Evolutionary conservation across 2,329 filamentous ascomycete species (phyloP).

Genomic region (Ophiocordyceps camponoti-saundersi): DNA sequence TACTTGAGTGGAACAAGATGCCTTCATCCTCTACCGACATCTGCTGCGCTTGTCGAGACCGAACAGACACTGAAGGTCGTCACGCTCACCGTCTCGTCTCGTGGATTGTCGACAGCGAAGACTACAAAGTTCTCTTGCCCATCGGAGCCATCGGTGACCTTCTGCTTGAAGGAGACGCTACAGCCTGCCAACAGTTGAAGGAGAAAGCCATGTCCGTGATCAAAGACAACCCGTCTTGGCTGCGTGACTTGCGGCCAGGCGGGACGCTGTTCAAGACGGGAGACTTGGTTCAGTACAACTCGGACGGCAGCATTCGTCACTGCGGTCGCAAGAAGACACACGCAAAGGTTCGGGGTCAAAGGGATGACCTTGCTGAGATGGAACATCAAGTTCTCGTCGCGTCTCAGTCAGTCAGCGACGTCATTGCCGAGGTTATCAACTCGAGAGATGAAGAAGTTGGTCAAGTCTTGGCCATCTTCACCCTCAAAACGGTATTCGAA

Average conservation of each 20-base stretch:
- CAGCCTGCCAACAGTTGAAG: slow-evolving; percentile 32
- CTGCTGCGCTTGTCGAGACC: slow-evolving; percentile 14
- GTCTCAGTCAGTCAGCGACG: background rate
- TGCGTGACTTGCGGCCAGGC: background rate
- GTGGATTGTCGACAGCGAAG: slow-evolving; percentile 15
- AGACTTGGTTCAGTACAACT: slow-evolving; percentile 25
- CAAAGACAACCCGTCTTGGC: slow-evolving; percentile 16
- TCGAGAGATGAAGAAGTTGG: background rate
- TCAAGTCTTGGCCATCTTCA: slow-evolving; percentile 1
- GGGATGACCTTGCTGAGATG: slow-evolving; percentile 29
- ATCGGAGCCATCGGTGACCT: slow-evolving; percentile 18
- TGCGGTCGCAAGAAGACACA: slow-evolving; percentile 39
- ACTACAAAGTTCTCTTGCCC: slow-evolving; percentile 11
- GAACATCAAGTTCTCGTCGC: slow-evolving; percentile 5
- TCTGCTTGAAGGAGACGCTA: slow-evolving; percentile 21
- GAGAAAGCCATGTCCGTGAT: slow-evolving; percentile 20
- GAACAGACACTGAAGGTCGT: slow-evolving; percentile 1
- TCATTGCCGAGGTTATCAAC: slow-evolving; percentile 1
- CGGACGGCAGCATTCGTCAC: slow-evolving; percentile 23
- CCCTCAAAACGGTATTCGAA: background rate
- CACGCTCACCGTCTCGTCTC: background rate
- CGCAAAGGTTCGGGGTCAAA: slow-evolving; percentile 41
- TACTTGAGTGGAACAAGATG: slow-evolving; percentile 9
- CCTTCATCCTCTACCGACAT: slow-evolving; percentile 3
- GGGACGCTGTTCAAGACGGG: slow-evolving; percentile 26